Evolutionary conservation across 768 basidiomycete genomes (phyloP).

Genomic region (Exidia glandulosa): DNA sequence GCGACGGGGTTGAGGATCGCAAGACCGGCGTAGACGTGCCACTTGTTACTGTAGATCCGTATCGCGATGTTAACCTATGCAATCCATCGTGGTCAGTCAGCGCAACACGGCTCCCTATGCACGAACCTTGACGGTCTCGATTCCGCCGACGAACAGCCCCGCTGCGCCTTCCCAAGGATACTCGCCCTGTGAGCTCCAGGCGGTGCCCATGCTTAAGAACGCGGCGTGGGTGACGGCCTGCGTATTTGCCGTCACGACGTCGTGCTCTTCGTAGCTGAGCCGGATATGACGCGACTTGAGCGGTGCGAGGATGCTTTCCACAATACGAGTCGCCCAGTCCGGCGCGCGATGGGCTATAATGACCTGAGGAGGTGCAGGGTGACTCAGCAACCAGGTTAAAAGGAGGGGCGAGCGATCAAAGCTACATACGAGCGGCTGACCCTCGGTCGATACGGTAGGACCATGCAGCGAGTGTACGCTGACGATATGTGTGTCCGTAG

Average conservation of each 20-base stretch:
- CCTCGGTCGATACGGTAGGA: conserved; percentile 74
- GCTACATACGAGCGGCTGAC: conserved; percentile 73
- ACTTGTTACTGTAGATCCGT: conserved; percentile 93
- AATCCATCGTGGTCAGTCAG: background rate
- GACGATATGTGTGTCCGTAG: conserved; percentile 76
- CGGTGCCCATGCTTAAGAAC: conserved; percentile 98
- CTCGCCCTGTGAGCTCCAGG: conserved; percentile 64
- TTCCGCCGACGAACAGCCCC: conserved; percentile 89
- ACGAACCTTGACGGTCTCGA: conserved; percentile 83
- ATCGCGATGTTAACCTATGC: conserved; percentile 68
- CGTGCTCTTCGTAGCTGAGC: conserved; percentile 93
- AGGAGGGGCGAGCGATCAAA: background rate
- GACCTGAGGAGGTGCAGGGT: conserved; percentile 39
- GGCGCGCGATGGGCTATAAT: conserved; percentile 80
- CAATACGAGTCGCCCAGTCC: conserved; percentile 57
- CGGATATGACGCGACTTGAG: conserved; percentile 83
- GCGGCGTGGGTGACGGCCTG: conserved; percentile 98
- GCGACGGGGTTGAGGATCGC: conserved; percentile 94
- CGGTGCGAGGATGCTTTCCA: conserved; percentile 71
- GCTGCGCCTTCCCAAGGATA: conserved; percentile 86
- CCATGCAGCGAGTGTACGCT: conserved; percentile 94
- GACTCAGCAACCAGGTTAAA: background rate
- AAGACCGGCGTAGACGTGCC: conserved; percentile 99
- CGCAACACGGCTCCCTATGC: background rate
- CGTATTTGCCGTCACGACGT: conserved; percentile 92